A percentile compares a stretch with the other conserved stretches of the same genome.
Conservation (phyloP, 345 rosid species). For the Pugionium dolabratum region DNA sequence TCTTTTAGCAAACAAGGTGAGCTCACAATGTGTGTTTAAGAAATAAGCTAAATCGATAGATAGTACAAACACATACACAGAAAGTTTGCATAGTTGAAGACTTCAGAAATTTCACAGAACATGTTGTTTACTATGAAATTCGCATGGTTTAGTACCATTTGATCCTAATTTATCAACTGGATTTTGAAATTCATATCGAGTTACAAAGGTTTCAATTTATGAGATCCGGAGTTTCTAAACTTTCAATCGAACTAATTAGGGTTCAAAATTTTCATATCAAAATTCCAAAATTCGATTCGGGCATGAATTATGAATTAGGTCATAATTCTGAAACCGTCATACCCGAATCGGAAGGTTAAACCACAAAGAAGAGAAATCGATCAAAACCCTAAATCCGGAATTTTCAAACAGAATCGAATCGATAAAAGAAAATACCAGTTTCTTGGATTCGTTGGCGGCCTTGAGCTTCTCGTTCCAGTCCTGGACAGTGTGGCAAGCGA, state of each 20-base stretch:
- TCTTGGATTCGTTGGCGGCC: constrained; percentile 49
- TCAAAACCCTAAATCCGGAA: background rate
- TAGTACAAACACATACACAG: background rate
- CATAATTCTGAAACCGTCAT: background rate
- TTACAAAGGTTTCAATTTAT: background rate
- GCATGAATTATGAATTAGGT: background rate
- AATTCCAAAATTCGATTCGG: background rate
- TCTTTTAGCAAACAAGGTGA: too few relatives aligned
- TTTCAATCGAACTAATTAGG: background rate
- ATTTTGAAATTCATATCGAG: background rate
- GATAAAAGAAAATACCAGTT: constrained; percentile 44
- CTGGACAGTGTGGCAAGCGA: constrained; percentile 49
- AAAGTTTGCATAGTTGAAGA: background rate
- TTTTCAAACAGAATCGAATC: background rate
- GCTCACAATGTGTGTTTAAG: background rate
- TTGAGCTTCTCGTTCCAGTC: constrained; percentile 51
- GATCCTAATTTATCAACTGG: background rate
- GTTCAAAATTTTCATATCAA: background rate
- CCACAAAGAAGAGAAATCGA: too few relatives aligned
- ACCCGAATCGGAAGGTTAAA: constrained; percentile 6
- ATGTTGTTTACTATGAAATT: background rate
- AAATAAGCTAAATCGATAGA: background rate
- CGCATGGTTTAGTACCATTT: background rate
- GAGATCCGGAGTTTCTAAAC: constrained; percentile 4
- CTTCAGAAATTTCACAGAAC: too few relatives aligned